phyloP scores from a whole-genome alignment of 352 stramenopile genomes.

The Phytophthora sansomeana region DNA sequence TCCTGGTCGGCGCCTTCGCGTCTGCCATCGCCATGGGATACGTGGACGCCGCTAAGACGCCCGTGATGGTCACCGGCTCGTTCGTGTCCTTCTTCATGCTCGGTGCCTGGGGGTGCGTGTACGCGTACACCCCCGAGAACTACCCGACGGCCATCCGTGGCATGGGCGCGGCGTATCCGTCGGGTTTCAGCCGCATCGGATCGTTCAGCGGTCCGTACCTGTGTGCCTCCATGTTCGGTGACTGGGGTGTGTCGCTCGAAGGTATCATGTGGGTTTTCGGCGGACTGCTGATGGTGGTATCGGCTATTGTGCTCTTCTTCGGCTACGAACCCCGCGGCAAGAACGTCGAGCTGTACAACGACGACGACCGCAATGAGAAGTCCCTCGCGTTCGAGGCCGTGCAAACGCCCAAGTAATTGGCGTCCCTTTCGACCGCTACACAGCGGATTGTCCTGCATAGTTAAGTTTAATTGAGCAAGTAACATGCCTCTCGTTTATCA shows the following conservation, averaged over 20 bases:
- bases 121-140: constrained; percentile 81
- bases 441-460: constrained; percentile 28
- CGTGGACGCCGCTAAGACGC: constrained; percentile 48
- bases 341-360: constrained; percentile 69
- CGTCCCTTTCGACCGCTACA: constrained; percentile 12
- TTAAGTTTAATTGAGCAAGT: constrained; percentile 29
- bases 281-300: constrained; percentile 66
- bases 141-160: constrained; percentile 77
- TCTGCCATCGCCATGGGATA: constrained; percentile 71
- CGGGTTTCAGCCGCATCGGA: constrained; percentile 71
- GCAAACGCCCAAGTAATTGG: constrained; percentile 33
- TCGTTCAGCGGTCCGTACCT: constrained; percentile 75
- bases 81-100: constrained; percentile 78
- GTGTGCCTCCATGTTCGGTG: constrained; percentile 62
- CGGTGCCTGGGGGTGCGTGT: constrained; percentile 70
- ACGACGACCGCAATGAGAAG: constrained; percentile 31
- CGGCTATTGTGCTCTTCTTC: constrained; percentile 58
- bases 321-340: constrained; percentile 76
- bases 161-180: constrained; percentile 71
- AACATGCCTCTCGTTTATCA: constrained; percentile 27
- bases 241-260: constrained; percentile 65
- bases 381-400: constrained; percentile 35
- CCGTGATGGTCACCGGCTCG: constrained; percentile 57
- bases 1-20: constrained; percentile 53
- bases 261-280: constrained; percentile 80